These are phyloP conservation scores for Bullera alba DNA, from an alignment of 768 basidiomycete species.

Conservation along the genomic window DNA sequence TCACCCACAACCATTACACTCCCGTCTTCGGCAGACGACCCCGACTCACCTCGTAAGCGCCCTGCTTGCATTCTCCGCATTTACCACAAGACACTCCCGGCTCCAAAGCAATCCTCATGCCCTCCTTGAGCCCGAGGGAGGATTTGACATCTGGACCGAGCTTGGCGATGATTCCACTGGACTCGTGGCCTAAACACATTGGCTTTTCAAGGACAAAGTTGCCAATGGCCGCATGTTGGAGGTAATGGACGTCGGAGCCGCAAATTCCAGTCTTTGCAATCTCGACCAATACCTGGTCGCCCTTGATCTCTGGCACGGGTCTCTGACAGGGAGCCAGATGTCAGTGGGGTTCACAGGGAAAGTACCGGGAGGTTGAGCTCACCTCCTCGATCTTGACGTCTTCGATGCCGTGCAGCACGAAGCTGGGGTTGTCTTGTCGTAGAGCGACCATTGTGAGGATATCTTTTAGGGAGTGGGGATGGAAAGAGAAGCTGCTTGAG, in stretches of 20 bases:
- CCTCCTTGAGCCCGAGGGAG: constrained; percentile 56
- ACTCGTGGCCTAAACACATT: constrained; percentile 12
- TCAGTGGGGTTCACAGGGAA: background rate
- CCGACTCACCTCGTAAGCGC: constrained; percentile 60
- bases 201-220: constrained; percentile 16
- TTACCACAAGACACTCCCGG: constrained; percentile 75
- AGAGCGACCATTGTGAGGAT: constrained; percentile 7
- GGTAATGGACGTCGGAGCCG: constrained; percentile 27
- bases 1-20: background rate
- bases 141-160: constrained; percentile 5
- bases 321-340: constrained; percentile 24
- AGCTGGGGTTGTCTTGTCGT: constrained; percentile 36
- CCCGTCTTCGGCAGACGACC: too few species aligned
- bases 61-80: constrained; percentile 73
- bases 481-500: background rate
- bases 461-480: background rate
- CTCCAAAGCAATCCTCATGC: constrained; percentile 78
- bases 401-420: constrained; percentile 42
- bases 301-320: constrained; percentile 42
- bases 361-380: constrained; percentile 1
- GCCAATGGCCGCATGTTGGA: constrained; percentile 16
- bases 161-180: constrained; percentile 1
- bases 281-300: constrained; percentile 71
- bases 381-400: constrained; percentile 41
- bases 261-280: constrained; percentile 70